phyloP scores from a whole-genome alignment of 2,329 filamentous ascomycete species.

The Graphiopsis chlorocephala region DNA sequence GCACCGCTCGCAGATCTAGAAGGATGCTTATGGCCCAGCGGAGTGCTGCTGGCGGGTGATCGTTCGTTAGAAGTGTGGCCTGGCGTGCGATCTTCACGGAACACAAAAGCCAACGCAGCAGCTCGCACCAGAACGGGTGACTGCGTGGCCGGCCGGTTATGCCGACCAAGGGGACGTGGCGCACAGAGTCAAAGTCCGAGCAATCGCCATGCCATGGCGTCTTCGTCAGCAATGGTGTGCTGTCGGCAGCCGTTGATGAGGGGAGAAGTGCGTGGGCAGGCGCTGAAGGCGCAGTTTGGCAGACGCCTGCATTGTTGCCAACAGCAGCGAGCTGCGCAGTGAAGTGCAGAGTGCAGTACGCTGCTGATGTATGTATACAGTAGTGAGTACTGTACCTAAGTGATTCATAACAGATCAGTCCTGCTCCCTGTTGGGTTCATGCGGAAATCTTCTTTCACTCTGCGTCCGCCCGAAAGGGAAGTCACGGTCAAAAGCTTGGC shows the following conservation, averaged over 20 bases:
- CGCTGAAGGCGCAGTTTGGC: not conserved
- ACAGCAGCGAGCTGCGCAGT: not conserved
- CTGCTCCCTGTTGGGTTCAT: not conserved
- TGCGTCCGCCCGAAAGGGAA: not conserved
- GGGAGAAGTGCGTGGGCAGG: conserved; percentile 1
- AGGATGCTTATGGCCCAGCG: not conserved
- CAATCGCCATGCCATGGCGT: conserved; percentile 5
- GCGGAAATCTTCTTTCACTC: not conserved
- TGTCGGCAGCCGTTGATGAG: conserved; percentile 13
- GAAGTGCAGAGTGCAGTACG: not conserved
- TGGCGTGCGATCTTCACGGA: conserved; percentile 6
- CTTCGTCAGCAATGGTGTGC: conserved; percentile 8
- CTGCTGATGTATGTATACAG: not conserved
- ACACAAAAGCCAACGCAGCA: conserved; percentile 10
- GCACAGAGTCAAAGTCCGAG: not conserved
- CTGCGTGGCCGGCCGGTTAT: conserved; percentile 1
- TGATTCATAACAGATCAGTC: not conserved
- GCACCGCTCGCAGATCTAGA: conserved; percentile 10
- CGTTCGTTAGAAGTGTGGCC: not conserved
- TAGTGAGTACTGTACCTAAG: not conserved
- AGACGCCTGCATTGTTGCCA: not conserved
- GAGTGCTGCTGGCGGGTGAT: not conserved
- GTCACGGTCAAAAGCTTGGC: not conserved
- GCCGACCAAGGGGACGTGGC: conserved; percentile 5
- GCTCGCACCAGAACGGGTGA: conserved; percentile 2